Conservation (phyloP, 2,329 filamentous ascomycete genomes). For the Emydomyces testavorans region DNA sequence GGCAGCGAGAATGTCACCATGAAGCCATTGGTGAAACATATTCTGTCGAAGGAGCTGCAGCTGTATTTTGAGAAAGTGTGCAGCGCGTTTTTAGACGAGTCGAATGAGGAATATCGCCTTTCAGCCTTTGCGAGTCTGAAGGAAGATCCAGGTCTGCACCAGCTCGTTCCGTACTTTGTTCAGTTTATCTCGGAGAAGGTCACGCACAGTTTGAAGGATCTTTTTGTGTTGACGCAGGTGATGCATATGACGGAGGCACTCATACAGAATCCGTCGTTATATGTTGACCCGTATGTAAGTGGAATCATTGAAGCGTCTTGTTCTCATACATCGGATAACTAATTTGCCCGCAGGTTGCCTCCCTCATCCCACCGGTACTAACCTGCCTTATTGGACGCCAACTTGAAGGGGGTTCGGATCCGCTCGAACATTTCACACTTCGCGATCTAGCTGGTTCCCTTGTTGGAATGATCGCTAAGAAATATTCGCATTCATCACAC, state of each 20-base stretch:
- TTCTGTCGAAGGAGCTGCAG: constrained; percentile 88
- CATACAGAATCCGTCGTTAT: constrained; percentile 70
- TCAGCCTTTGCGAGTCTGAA: constrained; percentile 76
- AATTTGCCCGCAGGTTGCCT: constrained; percentile 39
- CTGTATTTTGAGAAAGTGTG: constrained; percentile 96
- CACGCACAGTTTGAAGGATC: constrained; percentile 81
- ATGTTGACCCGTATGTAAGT: constrained; percentile 54
- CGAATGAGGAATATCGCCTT: constrained; percentile 71
- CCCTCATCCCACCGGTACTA: constrained; percentile 72
- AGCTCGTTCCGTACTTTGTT: constrained; percentile 91
- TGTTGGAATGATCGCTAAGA: constrained; percentile 64
- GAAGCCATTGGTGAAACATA: constrained; percentile 88
- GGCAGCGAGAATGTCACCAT: constrained; percentile 74
- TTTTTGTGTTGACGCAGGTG: constrained; percentile 80
- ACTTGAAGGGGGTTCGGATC: constrained; percentile 49
- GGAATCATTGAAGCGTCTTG: neutral
- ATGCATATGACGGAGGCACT: constrained; percentile 81
- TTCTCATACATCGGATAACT: constrained; percentile 12
- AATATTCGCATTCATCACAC: constrained; percentile 69
- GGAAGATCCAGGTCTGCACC: constrained; percentile 84
- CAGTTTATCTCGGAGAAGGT: constrained; percentile 94
- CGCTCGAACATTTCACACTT: constrained; percentile 59
- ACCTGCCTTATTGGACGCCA: constrained; percentile 82
- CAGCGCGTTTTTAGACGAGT: constrained; percentile 69
- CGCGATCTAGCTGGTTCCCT: constrained; percentile 76